Evolutionary conservation across 2,329 filamentous ascomycete genomes (phyloP), one percentile per base, ranked within the genome.

Genomic region (Epichloe aotearoae): DNA sequence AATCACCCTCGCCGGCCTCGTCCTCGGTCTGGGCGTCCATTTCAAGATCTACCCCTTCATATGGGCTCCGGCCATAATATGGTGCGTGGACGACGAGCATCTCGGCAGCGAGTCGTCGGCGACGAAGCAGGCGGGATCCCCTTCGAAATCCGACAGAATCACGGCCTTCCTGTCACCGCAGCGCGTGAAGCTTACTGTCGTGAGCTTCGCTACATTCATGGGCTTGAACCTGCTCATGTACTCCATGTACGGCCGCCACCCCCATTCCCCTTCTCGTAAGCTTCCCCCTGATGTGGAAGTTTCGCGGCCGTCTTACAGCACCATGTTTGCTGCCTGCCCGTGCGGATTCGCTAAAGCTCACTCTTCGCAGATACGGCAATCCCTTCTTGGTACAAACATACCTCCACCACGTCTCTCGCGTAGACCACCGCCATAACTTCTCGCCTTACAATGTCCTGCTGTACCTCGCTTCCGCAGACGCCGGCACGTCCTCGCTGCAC

Each of bases 21-120:
- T 97, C 33, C 73, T 98, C 3, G 93, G 93, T 0, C 69, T 95
- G 30, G 81, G 81, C 1, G 90, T 97, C 26, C 93, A 98, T 69
- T 94, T 98, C 70, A 98, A 98, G 74, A 97, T 98, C 54, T 98
- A 98, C 61, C 93, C 93, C 0, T 95, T 97, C 66, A 88, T 98
- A 53, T 98, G 98, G 66, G 91, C 87, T 2, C 80, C 83, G 0
- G 82, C 84, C 3, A 83, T 93, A 41, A 66, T 88, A 5, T 89
- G 84, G 83, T 90, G 84, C 84, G 80, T 91, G 70, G 85, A 87
- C 57, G 69, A 69, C 3, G 74, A 76, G 55, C 66, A 64, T 26
- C 65, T 77, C 52, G 58, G 61, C 8, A 57, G 7, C 6, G 2
- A 55, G 17, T 38, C 19, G 20, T 23, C 20, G 20, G 40, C 14